phyloP scores from a whole-genome alignment of 2,329 filamentous ascomycete species.

The Pestalotiopsis sp. region DNA sequence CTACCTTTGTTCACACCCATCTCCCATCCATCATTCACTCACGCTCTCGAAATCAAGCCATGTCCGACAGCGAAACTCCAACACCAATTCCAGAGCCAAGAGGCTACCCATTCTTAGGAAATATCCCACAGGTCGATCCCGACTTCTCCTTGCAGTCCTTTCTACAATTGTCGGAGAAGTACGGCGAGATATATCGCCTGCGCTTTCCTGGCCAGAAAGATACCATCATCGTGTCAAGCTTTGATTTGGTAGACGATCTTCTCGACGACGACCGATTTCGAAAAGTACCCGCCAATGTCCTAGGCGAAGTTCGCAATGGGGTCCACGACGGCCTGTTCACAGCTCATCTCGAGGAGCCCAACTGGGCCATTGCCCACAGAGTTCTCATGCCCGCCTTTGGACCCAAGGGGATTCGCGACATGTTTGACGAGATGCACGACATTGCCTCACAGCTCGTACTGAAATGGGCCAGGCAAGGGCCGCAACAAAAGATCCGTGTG shows the following conservation, averaged over 20 bases:
- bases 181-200: conserved; percentile 14
- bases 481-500: conserved; percentile 48
- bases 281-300: conserved; percentile 52
- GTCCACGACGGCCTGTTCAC: conserved; percentile 33
- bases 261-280: conserved; percentile 67
- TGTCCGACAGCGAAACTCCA: neutral
- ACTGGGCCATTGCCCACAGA: conserved; percentile 57
- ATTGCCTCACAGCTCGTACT: conserved; percentile 53
- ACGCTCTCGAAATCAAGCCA: neutral
- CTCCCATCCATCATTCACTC: neutral
- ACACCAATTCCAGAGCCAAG: conserved; percentile 12
- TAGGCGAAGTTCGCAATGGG: conserved; percentile 58
- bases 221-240: conserved; percentile 36
- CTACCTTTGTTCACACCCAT: neutral
- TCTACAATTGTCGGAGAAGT: conserved; percentile 9
- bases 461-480: conserved; percentile 52
- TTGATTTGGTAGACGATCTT: conserved; percentile 60
- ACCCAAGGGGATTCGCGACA: conserved; percentile 51
- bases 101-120: conserved; percentile 14
- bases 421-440: conserved; percentile 57
- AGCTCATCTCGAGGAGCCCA: conserved; percentile 31
- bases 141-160: conserved; percentile 4
- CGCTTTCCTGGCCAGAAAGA: conserved; percentile 1
- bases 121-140: conserved; percentile 13
- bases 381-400: conserved; percentile 56